Base-by-base conservation (phyloP, 2,329 filamentous ascomycete genomes). In the Fusarium sp. region DNA sequence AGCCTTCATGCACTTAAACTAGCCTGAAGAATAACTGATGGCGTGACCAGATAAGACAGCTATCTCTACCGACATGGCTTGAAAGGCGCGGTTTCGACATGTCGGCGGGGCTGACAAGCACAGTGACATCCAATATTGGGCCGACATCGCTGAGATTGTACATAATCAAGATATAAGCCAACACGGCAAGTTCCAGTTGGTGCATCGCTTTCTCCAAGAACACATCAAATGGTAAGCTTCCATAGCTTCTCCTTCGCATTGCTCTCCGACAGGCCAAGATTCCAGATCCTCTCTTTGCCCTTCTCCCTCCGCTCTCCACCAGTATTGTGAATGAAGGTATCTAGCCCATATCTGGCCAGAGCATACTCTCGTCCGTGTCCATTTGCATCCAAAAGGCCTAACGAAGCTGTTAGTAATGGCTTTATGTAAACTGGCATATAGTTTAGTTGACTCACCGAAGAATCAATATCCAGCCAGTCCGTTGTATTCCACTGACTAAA, bases 401-500 rank as follows among this genome's bases (percentile, higher is more conserved):
- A 7, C 2, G 6, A 40, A 9, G 18, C 52, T 29, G 10, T 58
- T 10, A 40, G 34, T 14, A 29, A n/a, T 5, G 22, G 22, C 9
- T 29, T 4, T 11, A 6, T 8, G 13, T 38, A 16, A 18, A 18
- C 4, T 6, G 6, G 18, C 9, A n/a, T 11, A 38, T 58, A 5
- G 10, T 16, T 20, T 4, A 18, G n/a, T 35, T 29, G 1, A 29
- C 72, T 67, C 66, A 75, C 73, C 4, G 71, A 75, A 5, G 73
- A 70, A 24, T 75, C 73, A 2, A 75, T 69, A 2, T 72, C 71
- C 16, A 75, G 11, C 73, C 73, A 75, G 22, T 75, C 73, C 2
- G 70, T 72, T 3, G 72, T 73, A 29, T 67, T 56, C 72, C 72
- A 75, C 38, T 71, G 66, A 11, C 67, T 69, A 7, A 75, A 65